Base-by-base conservation (phyloP, 2,329 filamentous ascomycete genomes). In the Emergomyces africanus region DNA sequence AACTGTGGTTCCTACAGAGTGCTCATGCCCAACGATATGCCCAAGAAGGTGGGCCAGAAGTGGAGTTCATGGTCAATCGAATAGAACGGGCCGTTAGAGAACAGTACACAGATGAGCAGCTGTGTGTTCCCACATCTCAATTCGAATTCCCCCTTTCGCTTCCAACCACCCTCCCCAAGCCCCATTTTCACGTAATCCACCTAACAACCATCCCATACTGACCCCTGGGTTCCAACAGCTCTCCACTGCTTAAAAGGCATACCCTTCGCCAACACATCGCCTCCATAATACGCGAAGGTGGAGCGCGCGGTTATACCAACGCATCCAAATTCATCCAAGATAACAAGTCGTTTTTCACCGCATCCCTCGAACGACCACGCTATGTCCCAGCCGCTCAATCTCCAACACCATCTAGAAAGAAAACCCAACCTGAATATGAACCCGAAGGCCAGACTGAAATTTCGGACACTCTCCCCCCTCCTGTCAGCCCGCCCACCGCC, bases 1-100 rank as follows among this genome's bases (percentile, higher is more conserved):
- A 97, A 69, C 80, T 97, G 18, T 81, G 83, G 66, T 89, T 85
- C 70, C 81, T 97, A 54, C 89, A 96, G 68, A 83, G 82, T 65
- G 80, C 82, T 53, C 89, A 92, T 68, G 80, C 79, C n/a, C 72
- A 77, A 44, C 73, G 74, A 5, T 76, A 76, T 57, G 77, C 78
- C 42, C 66, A 75, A 49, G 69, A 68, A 25, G 75, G 76, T 62
- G 79, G 80, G 48, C 66, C 71, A 6, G 64, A 69, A 28, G 72
- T 74, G 57, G 65, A 75, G 15, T 65, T 72, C 41, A 71, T 79
- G 67, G 70, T 77, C 44, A 64, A 70, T 58, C 67, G 65, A 51
- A 65, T 75, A n/a, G 66, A 63, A 42, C 59, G 64, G 5, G 64
- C 58, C 25, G 71, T 69, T 1, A 57, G 68, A 62, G 63, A 68